Percentiles rank a stretch among this genome's conserved stretches.
Conservation (phyloP, 345 rosid species). For the Eucalyptus cladocalyx region DNA sequence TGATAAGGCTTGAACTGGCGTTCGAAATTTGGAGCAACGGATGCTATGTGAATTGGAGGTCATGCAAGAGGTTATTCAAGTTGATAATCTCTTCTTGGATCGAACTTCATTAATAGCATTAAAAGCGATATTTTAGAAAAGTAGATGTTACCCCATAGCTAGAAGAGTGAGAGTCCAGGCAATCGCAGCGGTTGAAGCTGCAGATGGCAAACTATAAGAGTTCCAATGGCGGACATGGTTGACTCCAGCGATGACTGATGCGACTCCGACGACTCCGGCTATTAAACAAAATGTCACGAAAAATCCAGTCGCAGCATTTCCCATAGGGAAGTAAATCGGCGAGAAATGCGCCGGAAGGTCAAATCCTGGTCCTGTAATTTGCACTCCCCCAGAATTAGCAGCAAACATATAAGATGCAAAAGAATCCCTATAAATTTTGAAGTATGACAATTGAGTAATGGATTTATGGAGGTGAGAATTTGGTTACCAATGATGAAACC, state of each 20-base stretch:
- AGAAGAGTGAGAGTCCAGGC: conserved; percentile 89
- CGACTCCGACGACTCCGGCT: conserved; percentile 86
- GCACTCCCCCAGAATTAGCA: not conserved
- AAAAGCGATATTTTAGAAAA: not conserved
- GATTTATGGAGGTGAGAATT: not conserved
- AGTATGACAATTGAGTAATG: not conserved
- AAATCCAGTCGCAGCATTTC: conserved; percentile 94
- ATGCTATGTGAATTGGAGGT: not conserved
- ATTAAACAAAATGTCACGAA: conserved; percentile 67
- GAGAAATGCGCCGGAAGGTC: conserved; percentile 88
- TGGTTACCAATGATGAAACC: conserved; percentile 88
- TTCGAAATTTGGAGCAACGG: not conserved
- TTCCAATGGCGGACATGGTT: conserved; percentile 68
- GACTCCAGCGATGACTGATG: conserved; percentile 54
- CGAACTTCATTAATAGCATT: not conserved
- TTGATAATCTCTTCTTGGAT: not conserved
- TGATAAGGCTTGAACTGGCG: not conserved
- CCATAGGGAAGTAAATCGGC: conserved; percentile 87
- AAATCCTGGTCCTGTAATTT: conserved; percentile 43
- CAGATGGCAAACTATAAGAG: conserved; percentile 48
- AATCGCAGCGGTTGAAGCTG: conserved; percentile 57
- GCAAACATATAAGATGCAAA: not conserved
- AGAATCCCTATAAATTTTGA: not conserved
- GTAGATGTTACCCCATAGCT: conserved; percentile 63
- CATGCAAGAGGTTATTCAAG: not conserved